phyloP scores from a whole-genome alignment of 2,329 filamentous ascomycete species.

The Colletotrichum lupini region DNA sequence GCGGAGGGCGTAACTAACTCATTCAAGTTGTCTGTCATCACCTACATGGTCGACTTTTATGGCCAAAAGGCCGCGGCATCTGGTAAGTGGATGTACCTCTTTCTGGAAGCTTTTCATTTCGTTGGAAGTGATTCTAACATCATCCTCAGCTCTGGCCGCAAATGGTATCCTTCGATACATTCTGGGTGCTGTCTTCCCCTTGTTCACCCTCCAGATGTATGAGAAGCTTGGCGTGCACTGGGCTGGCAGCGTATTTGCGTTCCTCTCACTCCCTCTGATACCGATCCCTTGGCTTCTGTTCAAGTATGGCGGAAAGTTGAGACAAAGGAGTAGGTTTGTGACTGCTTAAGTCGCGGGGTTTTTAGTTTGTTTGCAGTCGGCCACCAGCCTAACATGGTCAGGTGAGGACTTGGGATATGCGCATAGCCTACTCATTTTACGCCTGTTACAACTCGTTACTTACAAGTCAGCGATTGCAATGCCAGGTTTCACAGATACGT shows the following conservation, averaged over 20 bases:
- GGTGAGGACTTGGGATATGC: background rate
- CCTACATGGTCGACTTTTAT: constrained; percentile 38
- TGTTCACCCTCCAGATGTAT: constrained; percentile 56
- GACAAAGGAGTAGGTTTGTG: constrained; percentile 8
- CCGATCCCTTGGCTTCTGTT: constrained; percentile 38
- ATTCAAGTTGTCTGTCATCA: constrained; percentile 20
- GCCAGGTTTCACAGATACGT: too few relatives aligned
- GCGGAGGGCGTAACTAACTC: fast-evolving
- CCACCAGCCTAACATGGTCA: background rate
- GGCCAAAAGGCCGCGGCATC: constrained; percentile 34
- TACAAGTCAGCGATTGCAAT: too few relatives aligned
- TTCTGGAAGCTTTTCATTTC: background rate
- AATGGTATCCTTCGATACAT: constrained; percentile 56
- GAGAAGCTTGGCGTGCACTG: constrained; percentile 47
- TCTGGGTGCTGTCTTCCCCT: constrained; percentile 54
- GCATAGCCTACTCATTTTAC: too few relatives aligned
- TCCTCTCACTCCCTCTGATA: constrained; percentile 33
- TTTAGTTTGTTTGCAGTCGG: fast-evolving
- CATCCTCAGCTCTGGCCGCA: constrained; percentile 45
- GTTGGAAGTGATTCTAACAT: background rate
- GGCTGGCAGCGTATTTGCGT: constrained; percentile 42
- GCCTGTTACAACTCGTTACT: too few relatives aligned
- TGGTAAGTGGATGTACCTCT: background rate
- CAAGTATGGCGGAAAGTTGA: constrained; percentile 3
- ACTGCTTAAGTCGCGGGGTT: background rate